Percentiles rank a stretch among this genome's conserved stretches.
phyloP scores from a whole-genome alignment of 345 rosid species.

The Cardamine chenopodiifolia region DNA sequence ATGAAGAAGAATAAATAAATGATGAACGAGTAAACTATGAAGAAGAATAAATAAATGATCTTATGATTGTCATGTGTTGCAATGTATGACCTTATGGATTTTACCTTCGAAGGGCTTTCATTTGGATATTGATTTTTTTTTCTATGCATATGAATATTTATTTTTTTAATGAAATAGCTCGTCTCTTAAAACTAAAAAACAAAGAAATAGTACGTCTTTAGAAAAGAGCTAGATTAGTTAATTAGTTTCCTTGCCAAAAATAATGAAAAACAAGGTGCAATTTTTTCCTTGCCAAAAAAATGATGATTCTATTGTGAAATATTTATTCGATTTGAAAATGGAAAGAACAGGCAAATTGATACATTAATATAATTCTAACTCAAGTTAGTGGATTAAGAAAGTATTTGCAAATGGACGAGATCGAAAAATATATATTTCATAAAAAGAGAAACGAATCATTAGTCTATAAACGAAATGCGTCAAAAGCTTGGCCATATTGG shows the following conservation, averaged over 20 bases:
- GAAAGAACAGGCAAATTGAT: slow-evolving; percentile 19
- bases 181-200: no score
- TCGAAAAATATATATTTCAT: slow-evolving; percentile 32
- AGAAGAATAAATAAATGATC: slow-evolving; percentile 3
- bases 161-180: no score
- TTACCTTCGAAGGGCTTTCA: background rate
- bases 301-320: background rate
- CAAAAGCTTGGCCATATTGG: slow-evolving; percentile 34
- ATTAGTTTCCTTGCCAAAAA: no score
- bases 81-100: background rate
- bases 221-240: no score
- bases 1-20: background rate
- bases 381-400: slow-evolving; percentile 38
- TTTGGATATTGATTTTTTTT: slow-evolving; percentile 16
- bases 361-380: slow-evolving; percentile 2
- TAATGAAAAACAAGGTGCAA: no score
- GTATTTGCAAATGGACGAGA: slow-evolving; percentile 31
- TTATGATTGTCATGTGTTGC: slow-evolving; percentile 6
- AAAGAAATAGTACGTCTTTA: no score
- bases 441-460: slow-evolving; percentile 28
- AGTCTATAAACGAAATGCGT: slow-evolving; percentile 36
- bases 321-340: background rate
- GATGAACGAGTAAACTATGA: background rate
- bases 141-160: no score
- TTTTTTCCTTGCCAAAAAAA: no score